Conservation (phyloP, 305 asterid genomes). For the Stenogyne calaminthoides region DNA sequence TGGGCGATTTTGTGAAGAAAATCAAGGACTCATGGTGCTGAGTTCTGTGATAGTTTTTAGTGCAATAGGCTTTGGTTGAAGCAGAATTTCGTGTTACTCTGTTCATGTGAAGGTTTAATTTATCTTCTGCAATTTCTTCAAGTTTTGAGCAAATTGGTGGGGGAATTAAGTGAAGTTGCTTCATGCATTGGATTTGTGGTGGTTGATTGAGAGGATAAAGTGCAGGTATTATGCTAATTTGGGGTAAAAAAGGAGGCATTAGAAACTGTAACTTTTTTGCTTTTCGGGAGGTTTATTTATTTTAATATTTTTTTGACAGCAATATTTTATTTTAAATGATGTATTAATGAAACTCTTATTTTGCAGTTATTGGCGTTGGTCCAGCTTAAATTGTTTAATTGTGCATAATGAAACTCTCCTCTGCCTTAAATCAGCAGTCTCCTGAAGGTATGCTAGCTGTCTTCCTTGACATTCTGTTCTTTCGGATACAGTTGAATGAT, state of each 20-base stretch:
- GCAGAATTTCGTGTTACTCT: conserved; percentile 14
- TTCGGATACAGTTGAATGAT: conserved; percentile 9
- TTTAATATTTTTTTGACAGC: no score
- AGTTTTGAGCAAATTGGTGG: conserved; percentile 25
- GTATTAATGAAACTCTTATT: conserved; percentile 1
- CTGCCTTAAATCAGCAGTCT: conserved; percentile 52
- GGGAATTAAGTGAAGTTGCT: not conserved
- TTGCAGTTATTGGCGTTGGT: conserved; percentile 38
- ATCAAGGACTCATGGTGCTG: conserved; percentile 46
- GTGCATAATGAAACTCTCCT: conserved; percentile 60
- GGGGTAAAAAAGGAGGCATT: conserved; percentile 33
- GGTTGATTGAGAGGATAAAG: conserved; percentile 29
- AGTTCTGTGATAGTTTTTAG: conserved; percentile 31
- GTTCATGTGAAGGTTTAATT: conserved; percentile 25
- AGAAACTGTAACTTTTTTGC: conserved; percentile 18
- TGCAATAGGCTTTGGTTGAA: conserved; percentile 53
- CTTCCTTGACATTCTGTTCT: conserved; percentile 10
- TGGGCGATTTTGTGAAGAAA: conserved; percentile 15
- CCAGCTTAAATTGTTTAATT: conserved; percentile 25
- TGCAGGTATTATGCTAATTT: conserved; percentile 32
- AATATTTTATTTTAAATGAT: conserved; percentile 18
- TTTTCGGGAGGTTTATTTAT: not conserved
- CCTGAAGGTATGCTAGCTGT: conserved; percentile 56
- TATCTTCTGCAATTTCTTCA: conserved; percentile 7
- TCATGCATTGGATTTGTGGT: conserved; percentile 37